Conservation (phyloP, 352 stramenopile genomes). For the Globisporangium apiculatum region DNA sequence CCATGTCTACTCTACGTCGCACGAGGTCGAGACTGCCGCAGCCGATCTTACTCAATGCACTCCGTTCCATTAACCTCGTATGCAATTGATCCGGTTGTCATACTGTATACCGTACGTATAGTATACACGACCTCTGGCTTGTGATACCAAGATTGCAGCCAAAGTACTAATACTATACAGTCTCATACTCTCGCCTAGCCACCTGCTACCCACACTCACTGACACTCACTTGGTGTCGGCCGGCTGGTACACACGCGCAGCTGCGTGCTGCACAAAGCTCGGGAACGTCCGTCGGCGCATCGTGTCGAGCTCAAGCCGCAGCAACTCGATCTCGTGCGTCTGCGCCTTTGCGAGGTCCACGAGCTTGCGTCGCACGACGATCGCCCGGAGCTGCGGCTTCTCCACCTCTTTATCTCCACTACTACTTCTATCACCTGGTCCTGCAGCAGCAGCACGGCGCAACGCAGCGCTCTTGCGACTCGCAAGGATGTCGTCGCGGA, state of each 20-base stretch:
- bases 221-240: conserved; percentile 11
- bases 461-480: conserved; percentile 52
- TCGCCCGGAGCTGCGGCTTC: conserved; percentile 68
- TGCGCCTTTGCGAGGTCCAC: conserved; percentile 86
- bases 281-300: conserved; percentile 91
- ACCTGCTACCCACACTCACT: not conserved
- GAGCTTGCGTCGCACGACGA: conserved; percentile 83
- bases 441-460: conserved; percentile 13
- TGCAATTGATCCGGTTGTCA: too few relatives aligned
- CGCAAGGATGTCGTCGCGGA: conserved; percentile 82
- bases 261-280: conserved; percentile 71
- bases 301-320: conserved; percentile 85
- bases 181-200: too few relatives aligned
- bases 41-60: too few relatives aligned
- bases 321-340: conserved; percentile 88
- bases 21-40: too few relatives aligned
- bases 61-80: too few relatives aligned
- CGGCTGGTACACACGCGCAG: conserved; percentile 23
- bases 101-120: too few relatives aligned
- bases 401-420: conserved; percentile 11
- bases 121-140: too few relatives aligned
- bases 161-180: too few relatives aligned
- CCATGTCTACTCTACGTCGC: too few relatives aligned
- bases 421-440: too few relatives aligned
- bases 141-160: too few relatives aligned